phyloP scores from a whole-genome alignment of 2,329 filamentous ascomycete species.

The Geoglossum cookeanum region DNA sequence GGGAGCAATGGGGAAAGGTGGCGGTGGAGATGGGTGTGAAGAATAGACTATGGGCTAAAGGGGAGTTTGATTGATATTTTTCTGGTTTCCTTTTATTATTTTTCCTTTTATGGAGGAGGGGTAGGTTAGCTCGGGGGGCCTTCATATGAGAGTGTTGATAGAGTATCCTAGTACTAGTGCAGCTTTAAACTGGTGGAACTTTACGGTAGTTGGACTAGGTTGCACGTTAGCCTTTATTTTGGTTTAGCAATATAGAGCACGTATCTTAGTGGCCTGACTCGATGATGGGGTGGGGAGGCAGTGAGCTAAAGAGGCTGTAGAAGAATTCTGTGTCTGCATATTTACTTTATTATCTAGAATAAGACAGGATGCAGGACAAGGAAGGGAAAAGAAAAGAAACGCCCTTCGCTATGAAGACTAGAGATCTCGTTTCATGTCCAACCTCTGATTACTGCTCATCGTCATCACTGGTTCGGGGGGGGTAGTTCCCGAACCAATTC shows the following conservation, averaged over 20 bases:
- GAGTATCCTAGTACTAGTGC: too few species aligned
- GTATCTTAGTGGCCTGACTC: too few species aligned
- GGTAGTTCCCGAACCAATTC: constrained; percentile 40
- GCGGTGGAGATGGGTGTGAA: constrained; percentile 89
- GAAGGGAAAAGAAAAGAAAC: not conserved
- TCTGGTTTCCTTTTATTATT: not conserved
- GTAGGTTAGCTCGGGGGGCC: not conserved
- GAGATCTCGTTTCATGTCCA: not conserved
- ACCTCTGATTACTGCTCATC: not conserved
- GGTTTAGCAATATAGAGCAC: too few species aligned
- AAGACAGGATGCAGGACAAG: too few species aligned
- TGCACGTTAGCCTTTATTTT: too few species aligned
- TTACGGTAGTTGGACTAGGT: too few species aligned
- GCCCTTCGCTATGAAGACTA: not conserved
- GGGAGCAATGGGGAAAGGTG: constrained; percentile 86
- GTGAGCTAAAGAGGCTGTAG: not conserved
- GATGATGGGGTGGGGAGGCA: too few species aligned
- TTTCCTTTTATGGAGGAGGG: not conserved
- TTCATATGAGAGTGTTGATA: not conserved
- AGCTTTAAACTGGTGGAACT: too few species aligned
- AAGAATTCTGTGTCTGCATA: not conserved
- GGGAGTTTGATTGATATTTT: constrained; percentile 21
- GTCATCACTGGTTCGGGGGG: constrained; percentile 5
- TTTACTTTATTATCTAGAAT: not conserved
- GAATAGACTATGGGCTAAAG: constrained; percentile 64